phyloP scores from a whole-genome alignment of 169 alveolate species.

The Perkinsus marinus region DNA sequence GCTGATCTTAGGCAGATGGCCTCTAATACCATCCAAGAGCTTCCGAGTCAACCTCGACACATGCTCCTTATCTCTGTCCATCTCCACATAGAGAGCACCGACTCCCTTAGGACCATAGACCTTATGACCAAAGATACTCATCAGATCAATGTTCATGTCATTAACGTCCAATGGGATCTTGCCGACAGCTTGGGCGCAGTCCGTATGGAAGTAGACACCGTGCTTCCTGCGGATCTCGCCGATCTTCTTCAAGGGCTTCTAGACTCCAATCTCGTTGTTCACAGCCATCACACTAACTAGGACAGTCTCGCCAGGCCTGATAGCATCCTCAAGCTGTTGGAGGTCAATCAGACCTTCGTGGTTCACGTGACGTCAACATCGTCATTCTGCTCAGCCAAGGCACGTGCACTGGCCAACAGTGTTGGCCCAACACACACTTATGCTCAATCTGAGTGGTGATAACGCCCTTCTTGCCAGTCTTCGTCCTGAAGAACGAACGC shows the following conservation, averaged over 20 bases:
- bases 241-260: constrained; percentile 79
- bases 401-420: constrained; percentile 76
- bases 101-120: constrained; percentile 98
- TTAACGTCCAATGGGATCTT: constrained; percentile 83
- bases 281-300: constrained; percentile 81
- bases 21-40: constrained; percentile 15
- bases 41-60: constrained; percentile 42
- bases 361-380: constrained; percentile 77
- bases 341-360: constrained; percentile 69
- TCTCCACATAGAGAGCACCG: constrained; percentile 94
- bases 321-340: constrained; percentile 67
- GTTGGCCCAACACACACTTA: constrained; percentile 91
- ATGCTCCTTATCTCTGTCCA: constrained; percentile 78
- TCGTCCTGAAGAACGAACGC: constrained; percentile 15
- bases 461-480: constrained; percentile 70
- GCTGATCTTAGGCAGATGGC: constrained; percentile 21
- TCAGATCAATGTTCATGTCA: constrained; percentile 69
- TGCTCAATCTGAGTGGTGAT: constrained; percentile 95
- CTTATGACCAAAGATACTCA: constrained; percentile 91
- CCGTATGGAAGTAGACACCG: constrained; percentile 84
- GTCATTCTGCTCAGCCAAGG: constrained; percentile 19
- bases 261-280: constrained; percentile 94
- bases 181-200: constrained; percentile 84
- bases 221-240: constrained; percentile 81
- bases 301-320: constrained; percentile 76